Conservation (phyloP, 768 basidiomycete genomes). For the Mycena latifolia region DNA sequence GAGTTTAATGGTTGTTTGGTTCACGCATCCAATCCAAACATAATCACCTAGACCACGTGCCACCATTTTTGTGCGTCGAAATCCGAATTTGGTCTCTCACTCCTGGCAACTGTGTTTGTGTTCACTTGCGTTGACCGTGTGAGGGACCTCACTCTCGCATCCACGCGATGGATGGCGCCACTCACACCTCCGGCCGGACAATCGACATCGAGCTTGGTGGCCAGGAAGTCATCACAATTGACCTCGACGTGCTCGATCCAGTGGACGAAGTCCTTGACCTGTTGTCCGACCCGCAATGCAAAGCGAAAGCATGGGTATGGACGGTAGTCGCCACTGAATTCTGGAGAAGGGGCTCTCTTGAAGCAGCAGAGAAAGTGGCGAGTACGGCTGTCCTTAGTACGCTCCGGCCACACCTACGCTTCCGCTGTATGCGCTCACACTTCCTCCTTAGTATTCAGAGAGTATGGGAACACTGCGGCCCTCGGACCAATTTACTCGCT, state of each 20-base stretch:
- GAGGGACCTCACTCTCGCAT: background rate
- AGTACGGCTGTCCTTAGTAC: conserved; percentile 74
- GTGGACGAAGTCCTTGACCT: conserved; percentile 82
- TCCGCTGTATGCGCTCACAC: conserved; percentile 25
- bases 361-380: conserved; percentile 84
- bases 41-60: conserved; percentile 9
- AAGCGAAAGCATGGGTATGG: conserved; percentile 73
- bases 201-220: conserved; percentile 85
- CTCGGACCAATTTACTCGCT: conserved; percentile 84
- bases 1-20: conserved; percentile 18
- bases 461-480: conserved; percentile 60
- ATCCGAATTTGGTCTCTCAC: background rate
- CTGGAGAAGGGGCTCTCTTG: conserved; percentile 81
- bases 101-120: background rate
- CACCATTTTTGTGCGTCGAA: conserved; percentile 10
- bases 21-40: background rate
- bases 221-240: conserved; percentile 90
- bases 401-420: conserved; percentile 39
- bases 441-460: conserved; percentile 59
- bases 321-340: conserved; percentile 89
- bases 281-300: conserved; percentile 78
- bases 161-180: conserved; percentile 44
- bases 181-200: conserved; percentile 57
- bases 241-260: conserved; percentile 88
- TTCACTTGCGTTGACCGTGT: background rate